These are phyloP conservation scores for Suhomyces xylopsoci DNA, from an alignment of 805 yeast genomes.

Conservation along the genomic window DNA sequence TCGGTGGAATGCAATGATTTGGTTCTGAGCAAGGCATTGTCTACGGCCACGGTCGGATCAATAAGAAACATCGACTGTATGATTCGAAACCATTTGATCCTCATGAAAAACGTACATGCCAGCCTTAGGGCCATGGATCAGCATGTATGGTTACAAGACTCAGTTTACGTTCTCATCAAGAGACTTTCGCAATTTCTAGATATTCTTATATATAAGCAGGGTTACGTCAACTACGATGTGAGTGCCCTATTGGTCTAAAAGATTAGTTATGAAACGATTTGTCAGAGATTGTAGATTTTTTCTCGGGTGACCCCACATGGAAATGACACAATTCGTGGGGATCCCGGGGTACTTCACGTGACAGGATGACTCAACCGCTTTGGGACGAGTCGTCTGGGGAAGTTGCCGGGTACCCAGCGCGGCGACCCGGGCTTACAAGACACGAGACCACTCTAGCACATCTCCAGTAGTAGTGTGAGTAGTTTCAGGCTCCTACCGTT, in stretches of 20 bases:
- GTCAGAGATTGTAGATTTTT: not conserved
- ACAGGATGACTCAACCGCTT: not conserved
- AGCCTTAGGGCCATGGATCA: not conserved
- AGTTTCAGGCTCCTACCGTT: not conserved
- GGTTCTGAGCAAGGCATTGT: not conserved
- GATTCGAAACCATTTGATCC: not conserved
- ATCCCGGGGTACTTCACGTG: not conserved
- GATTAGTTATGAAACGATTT: not conserved
- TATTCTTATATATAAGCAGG: not conserved
- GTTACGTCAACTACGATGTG: slow-evolving; percentile 1
- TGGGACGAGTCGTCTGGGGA: not conserved
- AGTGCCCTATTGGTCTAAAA: not conserved
- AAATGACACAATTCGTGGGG: not conserved
- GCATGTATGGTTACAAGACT: not conserved
- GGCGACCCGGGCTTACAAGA: not conserved
- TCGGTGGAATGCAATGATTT: not conserved
- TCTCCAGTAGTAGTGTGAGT: not conserved
- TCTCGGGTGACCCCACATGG: not conserved
- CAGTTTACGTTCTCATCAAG: not conserved
- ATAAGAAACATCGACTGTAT: not conserved
- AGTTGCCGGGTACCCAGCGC: not conserved
- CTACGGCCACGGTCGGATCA: not conserved
- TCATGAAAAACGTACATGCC: not conserved
- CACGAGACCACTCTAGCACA: not conserved
- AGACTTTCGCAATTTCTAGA: not conserved